These are phyloP conservation scores for Cordyceps cateniannulata DNA, from an alignment of 2,329 filamentous ascomycete genomes.

Conservation along the genomic window DNA sequence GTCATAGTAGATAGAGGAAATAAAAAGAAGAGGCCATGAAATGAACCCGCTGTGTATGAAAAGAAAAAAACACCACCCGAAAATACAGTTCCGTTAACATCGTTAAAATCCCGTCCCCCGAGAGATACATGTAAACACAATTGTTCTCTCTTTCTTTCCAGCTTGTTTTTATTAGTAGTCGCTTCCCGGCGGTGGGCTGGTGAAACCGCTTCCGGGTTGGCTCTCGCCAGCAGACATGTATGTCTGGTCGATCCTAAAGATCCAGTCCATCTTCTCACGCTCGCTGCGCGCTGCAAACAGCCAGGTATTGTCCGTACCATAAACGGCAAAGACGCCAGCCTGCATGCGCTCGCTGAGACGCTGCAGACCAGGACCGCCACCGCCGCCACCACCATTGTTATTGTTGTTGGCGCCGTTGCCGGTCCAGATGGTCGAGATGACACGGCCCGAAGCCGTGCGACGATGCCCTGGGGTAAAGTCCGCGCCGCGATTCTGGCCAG, in stretches of 20 bases:
- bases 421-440: constrained; percentile 51
- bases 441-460: constrained; percentile 43
- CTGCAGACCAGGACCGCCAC: constrained; percentile 36
- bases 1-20: background rate
- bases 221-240: constrained; percentile 45
- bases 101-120: background rate
- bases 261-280: constrained; percentile 94
- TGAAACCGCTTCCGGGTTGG: constrained; percentile 29
- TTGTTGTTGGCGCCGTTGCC: constrained; percentile 41
- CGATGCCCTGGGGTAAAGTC: constrained; percentile 41
- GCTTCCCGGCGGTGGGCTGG: constrained; percentile 28
- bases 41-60: background rate
- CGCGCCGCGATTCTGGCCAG: constrained; percentile 25
- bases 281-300: constrained; percentile 86
- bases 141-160: background rate
- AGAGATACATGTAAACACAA: background rate
- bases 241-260: constrained; percentile 86
- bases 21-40: background rate
- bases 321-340: constrained; percentile 84
- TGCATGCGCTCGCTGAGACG: constrained; percentile 53
- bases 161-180: constrained; percentile 20
- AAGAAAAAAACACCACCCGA: background rate
- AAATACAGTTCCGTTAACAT: constrained; percentile 8
- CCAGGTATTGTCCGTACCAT: constrained; percentile 91
- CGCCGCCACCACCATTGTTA: constrained; percentile 30